A percentile compares a stretch with the other conserved stretches of the same genome.
These are phyloP conservation scores for Zymoseptoria passerinii DNA, from an alignment of 2,329 filamentous ascomycete genomes.

Conservation along the genomic window DNA sequence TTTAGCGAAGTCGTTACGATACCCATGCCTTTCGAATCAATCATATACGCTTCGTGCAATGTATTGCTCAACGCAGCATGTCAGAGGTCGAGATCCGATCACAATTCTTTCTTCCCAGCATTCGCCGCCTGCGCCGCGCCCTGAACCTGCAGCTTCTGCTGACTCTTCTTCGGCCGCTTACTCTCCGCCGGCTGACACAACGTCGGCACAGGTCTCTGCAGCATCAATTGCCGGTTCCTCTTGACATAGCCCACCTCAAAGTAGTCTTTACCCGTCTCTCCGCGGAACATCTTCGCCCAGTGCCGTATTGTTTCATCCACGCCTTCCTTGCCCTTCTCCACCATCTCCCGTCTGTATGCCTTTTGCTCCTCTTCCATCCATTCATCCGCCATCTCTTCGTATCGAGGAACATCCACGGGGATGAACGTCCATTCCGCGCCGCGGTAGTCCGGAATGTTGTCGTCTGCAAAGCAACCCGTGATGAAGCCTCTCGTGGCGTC, in stretches of 20 bases:
- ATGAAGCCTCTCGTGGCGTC: constrained; percentile 86
- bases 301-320: constrained; percentile 62
- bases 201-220: constrained; percentile 37
- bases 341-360: constrained; percentile 51
- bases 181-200: constrained; percentile 53
- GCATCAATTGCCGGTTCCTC: constrained; percentile 53
- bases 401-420: constrained; percentile 45
- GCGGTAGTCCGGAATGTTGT: constrained; percentile 73
- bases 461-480: constrained; percentile 84
- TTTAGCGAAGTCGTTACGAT: not conserved
- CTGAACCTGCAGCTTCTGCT: constrained; percentile 37
- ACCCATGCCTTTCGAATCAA: not conserved
- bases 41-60: not conserved
- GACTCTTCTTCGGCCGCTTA: constrained; percentile 55
- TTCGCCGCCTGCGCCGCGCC: constrained; percentile 1
- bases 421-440: constrained; percentile 82
- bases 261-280: constrained; percentile 64
- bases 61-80: not conserved
- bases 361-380: constrained; percentile 20
- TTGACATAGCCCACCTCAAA: constrained; percentile 67
- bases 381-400: constrained; percentile 19
- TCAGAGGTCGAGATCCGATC: constrained; percentile 1
- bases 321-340: constrained; percentile 53
- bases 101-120: not conserved
- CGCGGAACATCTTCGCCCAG: constrained; percentile 73